phyloP scores from a whole-genome alignment of 177 flowering plant species.

The Vitis hybrid region DNA sequence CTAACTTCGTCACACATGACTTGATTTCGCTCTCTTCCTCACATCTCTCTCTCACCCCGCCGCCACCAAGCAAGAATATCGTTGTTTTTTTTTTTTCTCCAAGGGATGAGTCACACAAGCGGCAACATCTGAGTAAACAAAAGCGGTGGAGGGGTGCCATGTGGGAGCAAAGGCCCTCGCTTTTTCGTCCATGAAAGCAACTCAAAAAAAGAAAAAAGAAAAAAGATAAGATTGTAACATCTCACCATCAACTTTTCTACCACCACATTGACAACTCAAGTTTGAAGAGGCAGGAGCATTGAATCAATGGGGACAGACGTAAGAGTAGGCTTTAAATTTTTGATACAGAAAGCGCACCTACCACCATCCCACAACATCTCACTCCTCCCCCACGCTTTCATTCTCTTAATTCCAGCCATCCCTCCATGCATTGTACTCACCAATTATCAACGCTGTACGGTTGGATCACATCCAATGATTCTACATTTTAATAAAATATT shows the following conservation, averaged over 20 bases:
- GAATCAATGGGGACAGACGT: background rate
- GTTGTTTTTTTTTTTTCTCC: too few relatives aligned
- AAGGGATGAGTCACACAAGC: too few relatives aligned
- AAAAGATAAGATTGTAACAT: background rate
- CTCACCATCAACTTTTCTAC: background rate
- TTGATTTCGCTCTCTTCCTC: too few relatives aligned
- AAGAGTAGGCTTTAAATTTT: background rate
- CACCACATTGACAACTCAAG: background rate
- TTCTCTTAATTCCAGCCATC: background rate
- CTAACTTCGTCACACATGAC: too few relatives aligned
- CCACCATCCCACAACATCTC: background rate
- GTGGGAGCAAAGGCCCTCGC: background rate
- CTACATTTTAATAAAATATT: too few relatives aligned
- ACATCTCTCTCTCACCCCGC: too few relatives aligned
- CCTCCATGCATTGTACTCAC: constrained; percentile 6
- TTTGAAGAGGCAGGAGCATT: background rate
- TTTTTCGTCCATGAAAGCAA: constrained; percentile 3
- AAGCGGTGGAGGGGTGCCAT: too few relatives aligned
- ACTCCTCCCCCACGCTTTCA: background rate
- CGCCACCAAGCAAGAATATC: too few relatives aligned
- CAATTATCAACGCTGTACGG: constrained; percentile 11
- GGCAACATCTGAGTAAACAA: too few relatives aligned
- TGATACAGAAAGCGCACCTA: constrained; percentile 18
- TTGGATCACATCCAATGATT: constrained; percentile 5
- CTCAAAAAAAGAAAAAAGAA: background rate